phyloP scores from a whole-genome alignment of 176 grass and related monocot genomes.

The Alloteropsis semialata region DNA sequence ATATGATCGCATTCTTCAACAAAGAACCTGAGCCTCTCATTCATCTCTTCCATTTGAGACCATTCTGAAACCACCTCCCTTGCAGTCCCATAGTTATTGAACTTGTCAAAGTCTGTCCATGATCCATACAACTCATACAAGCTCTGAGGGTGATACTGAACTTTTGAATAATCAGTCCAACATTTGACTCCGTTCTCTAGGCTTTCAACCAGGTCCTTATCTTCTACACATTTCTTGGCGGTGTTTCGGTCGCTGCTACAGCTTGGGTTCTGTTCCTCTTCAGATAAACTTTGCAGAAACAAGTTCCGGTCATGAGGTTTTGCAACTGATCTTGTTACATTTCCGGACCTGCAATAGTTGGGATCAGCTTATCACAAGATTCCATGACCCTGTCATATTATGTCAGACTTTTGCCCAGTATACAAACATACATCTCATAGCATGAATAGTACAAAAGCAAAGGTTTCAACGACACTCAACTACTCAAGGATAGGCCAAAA shows the following conservation, averaged over 20 bases:
- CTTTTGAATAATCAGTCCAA: constrained; percentile 97
- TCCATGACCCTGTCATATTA: not conserved
- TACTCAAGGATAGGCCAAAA: not conserved
- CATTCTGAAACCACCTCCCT: constrained; percentile 77
- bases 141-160: constrained; percentile 85
- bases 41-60: constrained; percentile 86
- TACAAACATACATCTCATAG: not conserved
- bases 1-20: constrained; percentile 97
- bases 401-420: not conserved
- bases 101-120: constrained; percentile 90
- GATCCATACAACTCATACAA: constrained; percentile 75
- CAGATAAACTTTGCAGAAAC: constrained; percentile 89
- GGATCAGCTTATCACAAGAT: constrained; percentile 5
- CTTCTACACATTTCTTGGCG: constrained; percentile 39
- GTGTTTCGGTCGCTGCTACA: constrained; percentile 21
- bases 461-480: not conserved
- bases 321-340: constrained; percentile 57
- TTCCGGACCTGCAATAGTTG: constrained; percentile 62
- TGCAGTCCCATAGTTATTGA: constrained; percentile 71
- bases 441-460: not conserved
- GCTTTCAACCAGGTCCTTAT: constrained; percentile 65
- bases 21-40: constrained; percentile 89
- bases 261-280: constrained; percentile 50
- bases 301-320: constrained; percentile 68
- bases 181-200: constrained; percentile 69